Base-by-base conservation (phyloP, 2,329 filamentous ascomycete species). In the Nothophaeocryptopus gaeumannii region DNA sequence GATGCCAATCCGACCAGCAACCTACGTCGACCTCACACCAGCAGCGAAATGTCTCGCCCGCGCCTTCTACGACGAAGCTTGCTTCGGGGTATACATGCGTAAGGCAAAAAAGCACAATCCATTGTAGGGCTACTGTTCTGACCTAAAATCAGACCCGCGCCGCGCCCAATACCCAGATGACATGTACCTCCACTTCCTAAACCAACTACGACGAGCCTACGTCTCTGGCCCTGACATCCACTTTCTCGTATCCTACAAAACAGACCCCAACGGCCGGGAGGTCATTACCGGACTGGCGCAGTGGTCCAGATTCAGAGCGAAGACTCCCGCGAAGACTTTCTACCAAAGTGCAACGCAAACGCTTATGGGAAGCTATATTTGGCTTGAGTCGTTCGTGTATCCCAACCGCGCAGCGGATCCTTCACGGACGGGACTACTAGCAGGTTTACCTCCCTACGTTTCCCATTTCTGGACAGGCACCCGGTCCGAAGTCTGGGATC, bases 1-100 rank as follows among this genome's bases (percentile, higher is more conserved):
- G 29, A 64, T 65, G 60, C 54, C 59, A 10, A 46, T 60, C 49
- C 54, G 63, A 42, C 41, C 45, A 26, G 63, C 63, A 41, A 57
- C 51, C 11, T 62, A 58, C 42, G 46, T 49, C 9, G 63, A 65
- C 33, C 55, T 64, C 15, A 39, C 58, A 13, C 56, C 61, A 39
- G 56, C 61, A 15, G 54, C 60, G 12, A 53, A 59, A 50, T 50
- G 59, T 36, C 53, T 60, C 16, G 57, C 59, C 5, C 44, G 43
- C 35, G 63, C 63, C 31, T 65, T 65, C 52, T 38, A 49, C 26
- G 50, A 64, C 30, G 62, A 65, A 46, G 46, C 45, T 4, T 48
- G 63, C 29, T 58, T 62, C 46, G 62, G 61, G 31, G 13, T 50
- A 33, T 54, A 56, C 45, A 54, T 56, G 47, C 45, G 20, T 45